phyloP scores from a whole-genome alignment of 495 filamentous ascomycete genomes.

The Terfezia boudieri region DNA sequence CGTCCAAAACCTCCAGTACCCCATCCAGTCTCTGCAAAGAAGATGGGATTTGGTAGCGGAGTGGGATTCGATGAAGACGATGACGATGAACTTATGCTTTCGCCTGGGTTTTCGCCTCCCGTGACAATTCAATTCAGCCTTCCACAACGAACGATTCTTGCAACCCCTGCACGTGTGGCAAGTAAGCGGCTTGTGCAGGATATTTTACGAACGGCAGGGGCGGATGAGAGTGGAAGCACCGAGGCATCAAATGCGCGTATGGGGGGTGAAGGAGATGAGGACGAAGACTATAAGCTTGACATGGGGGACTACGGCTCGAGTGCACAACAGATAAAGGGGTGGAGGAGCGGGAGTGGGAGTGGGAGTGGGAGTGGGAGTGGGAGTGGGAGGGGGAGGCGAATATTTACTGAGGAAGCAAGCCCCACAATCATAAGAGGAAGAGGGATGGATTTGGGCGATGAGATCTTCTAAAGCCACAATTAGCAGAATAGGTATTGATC shows the following conservation, averaged over 20 bases:
- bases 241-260: not conserved
- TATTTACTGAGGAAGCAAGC: not conserved
- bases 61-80: slow-evolving; percentile 29
- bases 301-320: not conserved
- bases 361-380: too few species aligned
- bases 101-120: slow-evolving; percentile 57
- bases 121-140: slow-evolving; percentile 96
- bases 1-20: not conserved
- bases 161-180: slow-evolving; percentile 85
- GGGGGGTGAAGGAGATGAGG: not conserved
- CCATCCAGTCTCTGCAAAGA: slow-evolving; percentile 1
- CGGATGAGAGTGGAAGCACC: slow-evolving; percentile 4
- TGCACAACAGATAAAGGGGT: not conserved
- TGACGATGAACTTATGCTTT: slow-evolving; percentile 31
- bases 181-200: slow-evolving; percentile 82
- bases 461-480: not conserved
- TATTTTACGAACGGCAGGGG: slow-evolving; percentile 66
- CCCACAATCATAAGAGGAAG: not conserved
- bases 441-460: not conserved
- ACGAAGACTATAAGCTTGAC: not conserved
- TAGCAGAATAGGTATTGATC: too few species aligned
- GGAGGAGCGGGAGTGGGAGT: not conserved
- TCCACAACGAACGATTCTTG: slow-evolving; percentile 63
- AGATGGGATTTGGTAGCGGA: slow-evolving; percentile 5
- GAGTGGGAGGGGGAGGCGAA: too few species aligned